These are phyloP conservation scores for Calycina marina DNA, from an alignment of 2,329 filamentous ascomycete genomes.

Conservation along the genomic window DNA sequence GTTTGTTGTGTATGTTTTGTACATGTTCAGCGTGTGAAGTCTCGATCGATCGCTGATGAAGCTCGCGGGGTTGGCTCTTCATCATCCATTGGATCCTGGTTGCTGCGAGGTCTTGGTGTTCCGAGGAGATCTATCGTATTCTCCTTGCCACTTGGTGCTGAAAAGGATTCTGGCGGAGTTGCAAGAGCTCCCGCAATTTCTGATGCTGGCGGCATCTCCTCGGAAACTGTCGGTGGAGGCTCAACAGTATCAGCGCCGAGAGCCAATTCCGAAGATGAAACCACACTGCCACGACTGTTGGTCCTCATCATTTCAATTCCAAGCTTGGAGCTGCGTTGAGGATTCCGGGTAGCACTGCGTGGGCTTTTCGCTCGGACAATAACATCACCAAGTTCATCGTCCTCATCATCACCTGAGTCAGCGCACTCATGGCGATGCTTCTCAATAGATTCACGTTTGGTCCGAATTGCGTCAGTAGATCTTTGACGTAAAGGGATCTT, in stretches of 20 bases:
- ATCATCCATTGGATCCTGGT: slow-evolving; percentile 17
- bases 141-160: slow-evolving; percentile 9
- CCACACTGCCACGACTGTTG: slow-evolving; percentile 76
- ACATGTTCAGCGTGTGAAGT: slow-evolving; percentile 7
- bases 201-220: slow-evolving; percentile 15
- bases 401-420: slow-evolving; percentile 89
- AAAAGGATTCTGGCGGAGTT: slow-evolving; percentile 18
- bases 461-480: slow-evolving; percentile 58
- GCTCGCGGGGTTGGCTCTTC: slow-evolving; percentile 19
- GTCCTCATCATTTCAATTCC: slow-evolving; percentile 97
- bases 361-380: slow-evolving; percentile 27
- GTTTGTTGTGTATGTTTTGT: not conserved
- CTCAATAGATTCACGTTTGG: slow-evolving; percentile 62
- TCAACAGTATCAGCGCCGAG: slow-evolving; percentile 13
- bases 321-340: slow-evolving; percentile 69
- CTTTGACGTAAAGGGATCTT: slow-evolving; percentile 36
- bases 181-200: slow-evolving; percentile 14
- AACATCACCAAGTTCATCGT: slow-evolving; percentile 65
- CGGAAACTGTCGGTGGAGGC: slow-evolving; percentile 16
- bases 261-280: slow-evolving; percentile 19
- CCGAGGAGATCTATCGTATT: slow-evolving; percentile 15
- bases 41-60: slow-evolving; percentile 8
- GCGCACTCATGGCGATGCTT: slow-evolving; percentile 58
- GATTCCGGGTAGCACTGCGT: slow-evolving; percentile 35
- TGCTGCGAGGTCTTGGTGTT: slow-evolving; percentile 17